These are phyloP conservation scores for Linnemannia exigua DNA, from an alignment of 192 early-diverging fungal species.

Conservation along the genomic window DNA sequence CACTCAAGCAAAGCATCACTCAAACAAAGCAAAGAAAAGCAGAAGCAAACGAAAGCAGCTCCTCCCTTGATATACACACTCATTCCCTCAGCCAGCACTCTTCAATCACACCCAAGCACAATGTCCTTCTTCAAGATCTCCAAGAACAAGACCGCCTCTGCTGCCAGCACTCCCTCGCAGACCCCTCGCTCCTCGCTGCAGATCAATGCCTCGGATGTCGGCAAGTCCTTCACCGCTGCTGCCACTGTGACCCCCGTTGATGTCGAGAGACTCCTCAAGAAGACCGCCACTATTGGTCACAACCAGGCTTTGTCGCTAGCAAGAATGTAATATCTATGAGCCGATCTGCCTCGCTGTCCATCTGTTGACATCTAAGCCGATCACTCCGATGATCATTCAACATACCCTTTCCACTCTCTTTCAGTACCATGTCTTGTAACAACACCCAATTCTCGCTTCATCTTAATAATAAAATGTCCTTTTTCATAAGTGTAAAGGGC, in stretches of 20 bases:
- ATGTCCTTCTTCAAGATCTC: conserved; percentile 33
- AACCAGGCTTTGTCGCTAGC: conserved; percentile 30
- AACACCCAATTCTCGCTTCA: too few relatives aligned
- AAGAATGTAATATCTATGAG: too few relatives aligned
- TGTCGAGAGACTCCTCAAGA: conserved; percentile 26
- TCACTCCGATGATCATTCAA: too few relatives aligned
- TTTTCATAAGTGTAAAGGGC: too few relatives aligned
- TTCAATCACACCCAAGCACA: not conserved
- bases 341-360: too few relatives aligned
- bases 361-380: too few relatives aligned
- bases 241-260: not conserved
- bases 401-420: too few relatives aligned
- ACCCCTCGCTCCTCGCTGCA: conserved; percentile 29
- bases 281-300: conserved; percentile 18
- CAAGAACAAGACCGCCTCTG: conserved; percentile 36
- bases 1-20: too few relatives aligned
- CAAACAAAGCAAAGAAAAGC: too few relatives aligned
- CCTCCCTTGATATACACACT: not conserved
- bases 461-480: too few relatives aligned
- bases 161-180: conserved; percentile 19
- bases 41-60: not conserved
- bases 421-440: too few relatives aligned
- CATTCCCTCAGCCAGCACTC: not conserved
- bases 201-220: conserved; percentile 3
- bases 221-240: not conserved